Evolutionary conservation across 306 rosid species (phyloP), one percentile per base, ranked within the genome.

Genomic region (Vachellia pachyceras): DNA sequence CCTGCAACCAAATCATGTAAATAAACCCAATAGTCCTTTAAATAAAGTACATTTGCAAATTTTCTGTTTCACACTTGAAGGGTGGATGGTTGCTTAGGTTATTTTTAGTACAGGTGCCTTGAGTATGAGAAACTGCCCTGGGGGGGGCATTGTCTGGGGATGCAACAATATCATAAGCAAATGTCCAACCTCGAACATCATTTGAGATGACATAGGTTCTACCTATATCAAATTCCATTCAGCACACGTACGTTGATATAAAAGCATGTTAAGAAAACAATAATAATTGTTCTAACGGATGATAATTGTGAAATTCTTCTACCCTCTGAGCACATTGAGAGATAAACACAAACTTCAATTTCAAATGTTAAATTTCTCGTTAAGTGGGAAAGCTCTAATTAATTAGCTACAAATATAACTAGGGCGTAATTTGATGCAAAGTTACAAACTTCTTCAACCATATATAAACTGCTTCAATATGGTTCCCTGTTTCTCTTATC

Each of bases 41-140:
- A 49, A 69, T 12, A 40, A 75, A 78, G 64, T 55, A 54, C 39
- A 74, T 44, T 73, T 57, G 20, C 72, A 77, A 77, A 49, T 69
- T 22, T 50, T 54, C 77, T 41, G 33, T 72, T 57, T 72, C 82
- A 68, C 42, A 72, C 64, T 83, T 71, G 29, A 80, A 23, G 63
- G 45, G 35, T 14, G 60, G 15, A 17, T 68, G 77, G 6, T 14
- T 73, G 50, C 78, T 69, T 72, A 15, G 22, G 76, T 36, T 80
- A 75, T 55, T 71, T 67, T 44, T 40, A 65, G 11, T 39, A 41
- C 44, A 77, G 70, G 40, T 45, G 20, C 78, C 10, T 9, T n/a
- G 20, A 63, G 47, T 18, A 63, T 23, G 7, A 7, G 36, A 40
- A 52, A 40, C 84, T 2, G 29, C 52, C 8, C 6, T 29, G 29